Conservation (phyloP, 345 rosid genomes). For the Rhodamnia argentea region DNA sequence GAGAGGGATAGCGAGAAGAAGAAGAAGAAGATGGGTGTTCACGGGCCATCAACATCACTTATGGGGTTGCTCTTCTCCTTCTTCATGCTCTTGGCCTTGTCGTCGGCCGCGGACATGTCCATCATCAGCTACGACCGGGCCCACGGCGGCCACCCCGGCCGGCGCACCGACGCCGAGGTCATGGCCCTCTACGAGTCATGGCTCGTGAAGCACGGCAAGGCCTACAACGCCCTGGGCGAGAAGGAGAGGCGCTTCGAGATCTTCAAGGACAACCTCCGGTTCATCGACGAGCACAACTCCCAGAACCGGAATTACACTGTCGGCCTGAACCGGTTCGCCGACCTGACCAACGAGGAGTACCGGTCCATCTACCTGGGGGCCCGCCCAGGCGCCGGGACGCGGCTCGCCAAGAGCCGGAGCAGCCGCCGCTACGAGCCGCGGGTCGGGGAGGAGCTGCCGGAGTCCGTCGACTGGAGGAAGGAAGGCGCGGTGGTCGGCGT, state of each 20-base stretch:
- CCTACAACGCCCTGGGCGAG: slow-evolving; percentile 48
- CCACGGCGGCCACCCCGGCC: slow-evolving; percentile 23
- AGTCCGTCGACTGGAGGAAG: slow-evolving; percentile 72
- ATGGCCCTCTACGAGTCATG: slow-evolving; percentile 59
- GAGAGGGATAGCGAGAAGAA: not conserved
- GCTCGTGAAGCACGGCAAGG: slow-evolving; percentile 61
- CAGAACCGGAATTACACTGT: slow-evolving; percentile 42
- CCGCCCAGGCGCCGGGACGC: slow-evolving; percentile 14
- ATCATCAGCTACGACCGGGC: slow-evolving; percentile 55
- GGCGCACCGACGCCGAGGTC: slow-evolving; percentile 61
- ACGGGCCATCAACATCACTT: not conserved
- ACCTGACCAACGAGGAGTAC: slow-evolving; percentile 89
- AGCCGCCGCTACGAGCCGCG: slow-evolving; percentile 44
- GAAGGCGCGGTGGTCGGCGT: slow-evolving; percentile 62
- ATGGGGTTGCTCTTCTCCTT: not conserved
- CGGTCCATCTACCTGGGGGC: slow-evolving; percentile 52
- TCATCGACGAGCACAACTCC: slow-evolving; percentile 67
- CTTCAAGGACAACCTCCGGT: slow-evolving; percentile 79
- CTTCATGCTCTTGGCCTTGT: slow-evolving; percentile 20
- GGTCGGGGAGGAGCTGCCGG: slow-evolving; percentile 57
- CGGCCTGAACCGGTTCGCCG: slow-evolving; percentile 82
- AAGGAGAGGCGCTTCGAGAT: slow-evolving; percentile 68
- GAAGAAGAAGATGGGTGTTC: not conserved
- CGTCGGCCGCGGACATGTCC: slow-evolving; percentile 71
- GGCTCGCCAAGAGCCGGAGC: slow-evolving; percentile 21